Evolutionary conservation across 495 filamentous ascomycete genomes (phyloP).

Genomic region (Aspergillus asperescens): DNA sequence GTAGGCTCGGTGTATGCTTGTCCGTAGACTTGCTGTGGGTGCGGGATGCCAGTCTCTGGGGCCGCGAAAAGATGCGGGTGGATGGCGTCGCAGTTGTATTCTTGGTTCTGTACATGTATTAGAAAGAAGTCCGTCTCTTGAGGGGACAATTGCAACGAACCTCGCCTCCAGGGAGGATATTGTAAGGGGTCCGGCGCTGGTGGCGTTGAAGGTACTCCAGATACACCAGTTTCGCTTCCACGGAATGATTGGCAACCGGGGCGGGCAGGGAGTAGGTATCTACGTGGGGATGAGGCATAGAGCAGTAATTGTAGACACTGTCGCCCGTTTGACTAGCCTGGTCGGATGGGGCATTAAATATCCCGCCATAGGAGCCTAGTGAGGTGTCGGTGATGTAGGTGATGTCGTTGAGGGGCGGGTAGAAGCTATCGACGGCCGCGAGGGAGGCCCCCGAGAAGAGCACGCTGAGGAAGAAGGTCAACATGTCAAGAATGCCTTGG

Average conservation of each 20-base stretch:
- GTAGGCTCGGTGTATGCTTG: constrained; percentile 37
- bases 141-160: constrained; percentile 14
- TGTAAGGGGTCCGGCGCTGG: constrained; percentile 40
- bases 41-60: constrained; percentile 9
- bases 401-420: constrained; percentile 36
- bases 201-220: constrained; percentile 42
- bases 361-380: constrained; percentile 38
- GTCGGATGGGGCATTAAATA: constrained; percentile 31
- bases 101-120: constrained; percentile 31
- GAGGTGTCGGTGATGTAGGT: constrained; percentile 37
- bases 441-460: constrained; percentile 1
- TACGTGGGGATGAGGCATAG: constrained; percentile 42
- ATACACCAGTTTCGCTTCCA: constrained; percentile 32
- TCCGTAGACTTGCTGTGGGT: constrained; percentile 36
- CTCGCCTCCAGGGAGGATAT: constrained; percentile 40
- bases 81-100: constrained; percentile 37
- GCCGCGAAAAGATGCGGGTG: constrained; percentile 38
- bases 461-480: neutral
- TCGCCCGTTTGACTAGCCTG: constrained; percentile 25
- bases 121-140: neutral
- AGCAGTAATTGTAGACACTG: constrained; percentile 39
- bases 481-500: constrained; percentile 10
- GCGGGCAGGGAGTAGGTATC: constrained; percentile 30
- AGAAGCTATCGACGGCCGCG: constrained; percentile 33
- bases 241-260: constrained; percentile 25